Evolutionary conservation across 2,329 filamentous ascomycete genomes (phyloP).

Genomic region (Sclerotinia glacialis): DNA sequence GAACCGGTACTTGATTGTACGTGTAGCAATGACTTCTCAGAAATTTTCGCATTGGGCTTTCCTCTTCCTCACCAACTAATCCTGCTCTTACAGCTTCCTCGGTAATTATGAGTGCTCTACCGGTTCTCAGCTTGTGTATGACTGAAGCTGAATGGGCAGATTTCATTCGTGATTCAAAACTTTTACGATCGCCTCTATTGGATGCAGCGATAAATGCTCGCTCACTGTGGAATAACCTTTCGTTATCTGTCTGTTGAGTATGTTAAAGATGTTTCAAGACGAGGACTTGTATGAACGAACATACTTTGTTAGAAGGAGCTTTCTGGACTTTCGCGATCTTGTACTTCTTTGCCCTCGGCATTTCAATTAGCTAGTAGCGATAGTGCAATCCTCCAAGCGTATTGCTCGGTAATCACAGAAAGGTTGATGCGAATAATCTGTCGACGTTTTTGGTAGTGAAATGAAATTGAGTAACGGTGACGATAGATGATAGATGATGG

Average conservation of each 20-base stretch:
- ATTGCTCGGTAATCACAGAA: background rate
- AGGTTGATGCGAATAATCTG: background rate
- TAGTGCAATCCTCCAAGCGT: background rate
- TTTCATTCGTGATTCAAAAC: slow-evolving; percentile 81
- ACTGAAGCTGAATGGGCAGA: slow-evolving; percentile 86
- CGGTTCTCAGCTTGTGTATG: slow-evolving; percentile 84
- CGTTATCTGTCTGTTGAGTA: background rate
- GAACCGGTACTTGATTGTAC: slow-evolving; percentile 41
- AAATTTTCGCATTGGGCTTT: slow-evolving; percentile 41
- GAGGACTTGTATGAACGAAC: background rate
- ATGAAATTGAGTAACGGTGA: background rate
- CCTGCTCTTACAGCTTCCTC: slow-evolving; percentile 85
- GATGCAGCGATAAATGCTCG: slow-evolving; percentile 92
- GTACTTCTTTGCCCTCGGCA: background rate
- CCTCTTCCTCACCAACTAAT: slow-evolving; percentile 88
- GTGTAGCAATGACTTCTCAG: slow-evolving; percentile 62
- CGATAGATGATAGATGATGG: too few species aligned
- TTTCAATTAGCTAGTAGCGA: background rate
- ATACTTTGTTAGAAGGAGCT: background rate
- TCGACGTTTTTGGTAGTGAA: background rate
- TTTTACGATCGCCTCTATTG: slow-evolving; percentile 72
- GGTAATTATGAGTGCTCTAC: slow-evolving; percentile 75
- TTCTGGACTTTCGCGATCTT: background rate
- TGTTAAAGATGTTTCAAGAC: background rate
- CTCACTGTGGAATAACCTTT: slow-evolving; percentile 66